A percentile compares a stretch with the other conserved stretches of the same genome.
phyloP scores from a whole-genome alignment of 148 eudicot species.

The Amaranthus hypochondriacus region DNA sequence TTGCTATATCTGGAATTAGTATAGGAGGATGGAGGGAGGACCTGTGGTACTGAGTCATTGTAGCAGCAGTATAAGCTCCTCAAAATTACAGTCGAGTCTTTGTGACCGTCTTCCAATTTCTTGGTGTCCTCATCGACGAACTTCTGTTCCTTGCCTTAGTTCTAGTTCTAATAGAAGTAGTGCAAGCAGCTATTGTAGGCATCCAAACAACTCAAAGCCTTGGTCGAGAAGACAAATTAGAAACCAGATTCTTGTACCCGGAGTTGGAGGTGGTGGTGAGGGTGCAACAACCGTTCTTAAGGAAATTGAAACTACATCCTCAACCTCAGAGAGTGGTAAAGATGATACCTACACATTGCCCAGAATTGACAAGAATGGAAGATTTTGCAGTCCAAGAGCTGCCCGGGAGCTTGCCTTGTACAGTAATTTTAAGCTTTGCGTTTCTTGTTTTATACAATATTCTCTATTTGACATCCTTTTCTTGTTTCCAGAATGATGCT shows the following conservation, averaged over 20 bases:
- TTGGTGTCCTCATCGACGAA: not conserved
- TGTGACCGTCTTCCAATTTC: slow-evolving; percentile 3
- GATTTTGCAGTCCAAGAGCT: slow-evolving; percentile 89
- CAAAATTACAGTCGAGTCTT: slow-evolving; percentile 6
- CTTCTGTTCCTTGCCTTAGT: not conserved
- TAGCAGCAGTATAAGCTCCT: slow-evolving; percentile 13
- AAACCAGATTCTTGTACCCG: slow-evolving; percentile 12
- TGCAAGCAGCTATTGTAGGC: not conserved
- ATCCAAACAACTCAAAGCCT: slow-evolving; percentile 7
- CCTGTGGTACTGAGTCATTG: slow-evolving; percentile 24
- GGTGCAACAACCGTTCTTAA: slow-evolving; percentile 6
- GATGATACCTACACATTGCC: slow-evolving; percentile 32
- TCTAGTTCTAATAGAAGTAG: slow-evolving; percentile 2
- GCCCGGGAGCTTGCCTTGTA: slow-evolving; percentile 92
- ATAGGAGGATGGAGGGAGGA: slow-evolving; percentile 25
- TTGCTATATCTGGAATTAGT: not conserved
- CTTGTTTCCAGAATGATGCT: not conserved
- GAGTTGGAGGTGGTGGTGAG: slow-evolving; percentile 10
- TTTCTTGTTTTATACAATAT: not conserved
- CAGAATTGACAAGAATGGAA: slow-evolving; percentile 71
- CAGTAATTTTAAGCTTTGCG: slow-evolving; percentile 12
- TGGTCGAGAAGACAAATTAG: slow-evolving; percentile 3
- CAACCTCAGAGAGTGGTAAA: slow-evolving; percentile 12
- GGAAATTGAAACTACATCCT: slow-evolving; percentile 15
- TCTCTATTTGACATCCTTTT: not conserved